Evolutionary conservation across 2,329 filamentous ascomycete species (phyloP).

Genomic region (Arthrobotrys megalospora): DNA sequence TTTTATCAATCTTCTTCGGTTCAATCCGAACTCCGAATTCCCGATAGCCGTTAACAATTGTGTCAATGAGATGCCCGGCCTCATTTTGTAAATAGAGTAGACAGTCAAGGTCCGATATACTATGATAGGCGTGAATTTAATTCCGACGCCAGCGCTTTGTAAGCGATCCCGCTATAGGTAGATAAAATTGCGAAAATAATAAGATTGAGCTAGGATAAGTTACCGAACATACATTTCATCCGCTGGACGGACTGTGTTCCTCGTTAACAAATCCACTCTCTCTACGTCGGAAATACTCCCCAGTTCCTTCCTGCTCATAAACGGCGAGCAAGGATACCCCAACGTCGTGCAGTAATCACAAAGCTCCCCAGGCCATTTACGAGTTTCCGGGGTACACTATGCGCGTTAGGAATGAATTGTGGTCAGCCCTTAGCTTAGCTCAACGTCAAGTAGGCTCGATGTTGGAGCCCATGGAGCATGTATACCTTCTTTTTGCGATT

Average conservation of each 20-base stretch:
- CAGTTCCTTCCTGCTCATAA: slow-evolving; percentile 15
- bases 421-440: neutral
- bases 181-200: no score
- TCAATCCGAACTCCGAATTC: no score
- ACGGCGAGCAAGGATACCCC: neutral
- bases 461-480: neutral
- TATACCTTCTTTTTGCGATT: slow-evolving; percentile 19
- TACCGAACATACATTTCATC: slow-evolving; percentile 15
- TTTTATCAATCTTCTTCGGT: neutral
- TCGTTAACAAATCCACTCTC: neutral
- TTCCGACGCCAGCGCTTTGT: no score
- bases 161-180: no score
- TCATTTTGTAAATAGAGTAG: neutral
- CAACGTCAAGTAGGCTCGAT: neutral
- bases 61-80: neutral
- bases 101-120: slow-evolving; percentile 6
- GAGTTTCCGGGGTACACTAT: slow-evolving; percentile 13
- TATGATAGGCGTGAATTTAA: neutral
- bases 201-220: neutral
- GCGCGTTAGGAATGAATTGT: neutral
- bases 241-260: neutral
- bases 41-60: no score
- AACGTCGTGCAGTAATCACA: neutral
- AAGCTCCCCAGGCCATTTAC: neutral
- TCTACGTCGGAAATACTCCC: neutral